Conservation (phyloP, 2,329 filamentous ascomycete genomes). For the Sporothrix schenckii region DNA sequence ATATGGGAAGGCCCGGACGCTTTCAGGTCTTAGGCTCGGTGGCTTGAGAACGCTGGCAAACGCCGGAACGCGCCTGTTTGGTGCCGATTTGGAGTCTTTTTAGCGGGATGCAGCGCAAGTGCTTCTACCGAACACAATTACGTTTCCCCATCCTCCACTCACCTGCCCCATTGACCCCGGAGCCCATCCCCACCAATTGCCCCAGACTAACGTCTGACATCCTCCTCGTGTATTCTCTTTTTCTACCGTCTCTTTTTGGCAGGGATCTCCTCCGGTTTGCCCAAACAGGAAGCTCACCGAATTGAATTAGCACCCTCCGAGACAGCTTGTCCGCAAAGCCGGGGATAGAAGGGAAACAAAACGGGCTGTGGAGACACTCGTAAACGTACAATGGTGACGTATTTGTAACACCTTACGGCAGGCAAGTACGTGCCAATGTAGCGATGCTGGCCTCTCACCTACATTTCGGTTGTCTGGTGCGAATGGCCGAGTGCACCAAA, state of each 20-base stretch:
- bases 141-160: no score
- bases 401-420: constrained; percentile 3
- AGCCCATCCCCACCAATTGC: not conserved
- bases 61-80: not conserved
- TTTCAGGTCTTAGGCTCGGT: no score
- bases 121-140: no score
- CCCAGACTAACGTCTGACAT: constrained; percentile 18
- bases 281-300: constrained; percentile 23
- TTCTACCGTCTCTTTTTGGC: not conserved
- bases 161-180: no score
- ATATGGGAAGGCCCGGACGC: no score
- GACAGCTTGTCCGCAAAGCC: not conserved
- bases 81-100: not conserved
- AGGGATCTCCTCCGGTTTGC: constrained; percentile 15
- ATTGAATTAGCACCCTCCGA: not conserved
- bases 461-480: constrained; percentile 8
- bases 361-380: not conserved
- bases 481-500: constrained; percentile 4
- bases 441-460: not conserved
- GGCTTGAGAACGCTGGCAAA: no score
- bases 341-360: constrained; percentile 7
- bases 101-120: no score
- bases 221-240: not conserved
- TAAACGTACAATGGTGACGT: not conserved
- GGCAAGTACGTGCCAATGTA: constrained; percentile 1